Evolutionary conservation across 2,329 filamentous ascomycete species (phyloP).

Genomic region (Daldinia eschscholtzii): DNA sequence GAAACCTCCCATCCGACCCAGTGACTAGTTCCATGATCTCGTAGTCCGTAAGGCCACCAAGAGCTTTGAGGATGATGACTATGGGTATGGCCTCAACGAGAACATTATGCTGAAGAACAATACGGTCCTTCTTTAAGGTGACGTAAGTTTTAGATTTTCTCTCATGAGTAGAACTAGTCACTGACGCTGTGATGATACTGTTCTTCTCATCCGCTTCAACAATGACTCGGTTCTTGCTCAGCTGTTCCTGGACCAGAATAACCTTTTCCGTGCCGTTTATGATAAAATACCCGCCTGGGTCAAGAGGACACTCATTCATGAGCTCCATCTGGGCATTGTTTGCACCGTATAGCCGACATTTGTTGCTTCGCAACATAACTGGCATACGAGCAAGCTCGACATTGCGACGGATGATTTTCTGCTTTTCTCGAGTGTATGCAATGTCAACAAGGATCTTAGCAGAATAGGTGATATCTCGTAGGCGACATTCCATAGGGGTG

Average conservation of each 20-base stretch:
- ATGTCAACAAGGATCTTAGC: slow-evolving; percentile 95
- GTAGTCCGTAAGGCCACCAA: slow-evolving; percentile 93
- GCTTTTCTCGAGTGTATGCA: slow-evolving; percentile 85
- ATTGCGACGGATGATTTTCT: slow-evolving; percentile 78
- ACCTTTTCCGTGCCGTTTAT: slow-evolving; percentile 98
- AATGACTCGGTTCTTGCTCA: slow-evolving; percentile 99
- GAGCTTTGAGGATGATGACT: slow-evolving; percentile 90
- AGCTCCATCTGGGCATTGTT: slow-evolving; percentile 89
- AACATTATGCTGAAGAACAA: slow-evolving; percentile 92
- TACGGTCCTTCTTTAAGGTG: slow-evolving; percentile 90
- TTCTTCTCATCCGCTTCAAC: slow-evolving; percentile 95
- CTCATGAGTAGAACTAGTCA: slow-evolving; percentile 97
- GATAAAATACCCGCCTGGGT: slow-evolving; percentile 98
- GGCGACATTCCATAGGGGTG: slow-evolving; percentile 94
- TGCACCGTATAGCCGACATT: slow-evolving; percentile 87
- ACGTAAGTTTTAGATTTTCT: slow-evolving; percentile 98
- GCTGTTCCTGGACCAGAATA: slow-evolving; percentile 96
- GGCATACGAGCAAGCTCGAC: slow-evolving; percentile 91
- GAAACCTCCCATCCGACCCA: slow-evolving; percentile 87
- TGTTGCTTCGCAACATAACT: slow-evolving; percentile 96
- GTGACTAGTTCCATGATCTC: slow-evolving; percentile 94
- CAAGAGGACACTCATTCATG: slow-evolving; percentile 94
- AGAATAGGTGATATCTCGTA: slow-evolving; percentile 98
- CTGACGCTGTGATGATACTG: slow-evolving; percentile 92
- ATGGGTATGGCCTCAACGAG: slow-evolving; percentile 95